phyloP scores from a whole-genome alignment of 352 stramenopile species.

The Pythium monospermum region DNA sequence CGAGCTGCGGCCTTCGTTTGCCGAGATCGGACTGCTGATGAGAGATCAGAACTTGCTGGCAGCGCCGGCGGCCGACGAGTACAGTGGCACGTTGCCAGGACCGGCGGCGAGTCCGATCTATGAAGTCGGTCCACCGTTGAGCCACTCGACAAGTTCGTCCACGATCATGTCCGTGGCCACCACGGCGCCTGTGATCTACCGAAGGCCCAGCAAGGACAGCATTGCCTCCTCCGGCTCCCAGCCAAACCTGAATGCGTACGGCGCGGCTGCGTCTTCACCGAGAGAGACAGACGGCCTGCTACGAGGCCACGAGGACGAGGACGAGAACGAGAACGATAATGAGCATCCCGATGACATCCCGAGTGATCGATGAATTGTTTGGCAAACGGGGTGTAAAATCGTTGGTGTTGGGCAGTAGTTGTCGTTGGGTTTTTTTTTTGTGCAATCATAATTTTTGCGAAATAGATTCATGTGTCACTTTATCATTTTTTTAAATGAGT shows the following conservation, averaged over 20 bases:
- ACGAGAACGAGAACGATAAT: neutral
- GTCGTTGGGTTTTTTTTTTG: neutral
- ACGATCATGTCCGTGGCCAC: slow-evolving; percentile 12
- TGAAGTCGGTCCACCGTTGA: slow-evolving; percentile 12
- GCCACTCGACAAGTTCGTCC: slow-evolving; percentile 13
- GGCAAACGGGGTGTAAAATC: too few relatives aligned
- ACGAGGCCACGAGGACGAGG: neutral
- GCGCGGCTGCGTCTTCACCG: slow-evolving; percentile 3
- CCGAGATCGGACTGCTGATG: slow-evolving; percentile 71
- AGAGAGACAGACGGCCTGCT: slow-evolving; percentile 12
- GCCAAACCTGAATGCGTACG: slow-evolving; percentile 6
- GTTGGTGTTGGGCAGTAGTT: neutral
- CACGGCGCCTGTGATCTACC: slow-evolving; percentile 15
- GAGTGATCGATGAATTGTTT: neutral
- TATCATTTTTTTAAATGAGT: neutral
- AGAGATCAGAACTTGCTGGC: slow-evolving; percentile 73
- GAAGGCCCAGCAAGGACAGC: slow-evolving; percentile 19
- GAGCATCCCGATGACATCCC: neutral
- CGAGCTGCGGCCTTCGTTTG: slow-evolving; percentile 64
- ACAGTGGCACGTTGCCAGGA: slow-evolving; percentile 31
- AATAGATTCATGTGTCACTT: slow-evolving; percentile 15
- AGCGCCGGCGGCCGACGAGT: slow-evolving; percentile 44
- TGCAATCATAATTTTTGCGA: slow-evolving; percentile 16
- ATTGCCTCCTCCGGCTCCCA: slow-evolving; percentile 18
- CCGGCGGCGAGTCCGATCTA: slow-evolving; percentile 12